Percentiles rank a stretch among this genome's conserved stretches.
Conservation (phyloP, 2,329 filamentous ascomycete species). For the Hypoxylon sp. region DNA sequence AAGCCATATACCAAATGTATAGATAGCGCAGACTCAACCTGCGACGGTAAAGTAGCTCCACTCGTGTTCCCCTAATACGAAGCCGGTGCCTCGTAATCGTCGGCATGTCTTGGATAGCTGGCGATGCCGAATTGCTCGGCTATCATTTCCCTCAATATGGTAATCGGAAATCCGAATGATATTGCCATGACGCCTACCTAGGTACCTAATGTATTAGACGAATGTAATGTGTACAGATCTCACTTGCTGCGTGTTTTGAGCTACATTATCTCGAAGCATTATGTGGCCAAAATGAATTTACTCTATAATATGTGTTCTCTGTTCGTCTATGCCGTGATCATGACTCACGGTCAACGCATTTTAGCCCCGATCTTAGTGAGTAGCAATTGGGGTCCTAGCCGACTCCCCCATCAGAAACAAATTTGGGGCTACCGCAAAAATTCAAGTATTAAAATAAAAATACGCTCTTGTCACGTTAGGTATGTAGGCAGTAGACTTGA, state of each 20-base stretch:
- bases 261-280: background rate
- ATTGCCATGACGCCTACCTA: too few relatives aligned
- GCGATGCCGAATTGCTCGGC: constrained; percentile 7
- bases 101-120: background rate
- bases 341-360: background rate
- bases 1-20: constrained; percentile 18
- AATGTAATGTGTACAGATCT: background rate
- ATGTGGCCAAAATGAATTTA: background rate
- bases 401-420: too few relatives aligned
- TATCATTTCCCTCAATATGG: background rate
- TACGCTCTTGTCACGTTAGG: background rate
- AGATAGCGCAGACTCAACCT: constrained; percentile 24
- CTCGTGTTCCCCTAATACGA: constrained; percentile 19
- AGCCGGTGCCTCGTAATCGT: constrained; percentile 13
- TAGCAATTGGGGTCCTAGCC: background rate
- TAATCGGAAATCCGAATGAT: background rate
- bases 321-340: too few relatives aligned
- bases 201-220: background rate
- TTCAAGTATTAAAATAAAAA: background rate
- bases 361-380: background rate
- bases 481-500: background rate
- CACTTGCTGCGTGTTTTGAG: background rate
- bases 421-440: too few relatives aligned
- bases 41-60: constrained; percentile 8
- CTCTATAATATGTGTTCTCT: background rate